Evolutionary conservation across 2,329 filamentous ascomycete genomes (phyloP).

Genomic region (Sporothrix protearum): DNA sequence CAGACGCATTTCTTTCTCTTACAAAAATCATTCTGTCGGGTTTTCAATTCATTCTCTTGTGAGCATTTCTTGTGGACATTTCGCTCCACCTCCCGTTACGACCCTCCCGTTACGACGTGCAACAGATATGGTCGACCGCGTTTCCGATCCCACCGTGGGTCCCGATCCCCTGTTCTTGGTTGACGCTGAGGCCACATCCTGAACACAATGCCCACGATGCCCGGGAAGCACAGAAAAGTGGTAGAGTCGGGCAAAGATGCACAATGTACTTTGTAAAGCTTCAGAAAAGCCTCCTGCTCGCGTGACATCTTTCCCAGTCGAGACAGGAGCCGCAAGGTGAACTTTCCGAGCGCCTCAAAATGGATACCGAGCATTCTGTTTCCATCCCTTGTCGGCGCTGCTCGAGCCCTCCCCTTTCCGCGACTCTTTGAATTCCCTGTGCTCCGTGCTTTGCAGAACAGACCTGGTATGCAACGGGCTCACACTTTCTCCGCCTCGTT

Average conservation of each 20-base stretch:
- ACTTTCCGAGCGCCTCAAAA: neutral
- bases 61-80: neutral
- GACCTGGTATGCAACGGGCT: neutral
- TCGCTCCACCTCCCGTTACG: too few relatives aligned
- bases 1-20: neutral
- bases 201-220: neutral
- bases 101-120: neutral
- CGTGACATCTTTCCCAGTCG: neutral
- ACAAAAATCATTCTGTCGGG: neutral
- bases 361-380: neutral
- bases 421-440: neutral
- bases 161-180: neutral
- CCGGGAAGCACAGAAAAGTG: neutral
- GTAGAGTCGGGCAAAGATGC: neutral
- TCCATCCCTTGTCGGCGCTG: neutral
- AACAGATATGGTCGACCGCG: neutral
- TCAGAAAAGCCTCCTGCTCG: neutral
- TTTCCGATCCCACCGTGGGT: neutral
- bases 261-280: neutral
- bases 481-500: neutral
- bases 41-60: neutral
- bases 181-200: neutral
- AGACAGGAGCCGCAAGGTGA: neutral
- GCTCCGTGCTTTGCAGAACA: constrained; percentile 8
- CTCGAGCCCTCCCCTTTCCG: neutral